Evolutionary conservation across 2,329 filamentous ascomycete species (phyloP).

Genomic region (Huntiella savannae): DNA sequence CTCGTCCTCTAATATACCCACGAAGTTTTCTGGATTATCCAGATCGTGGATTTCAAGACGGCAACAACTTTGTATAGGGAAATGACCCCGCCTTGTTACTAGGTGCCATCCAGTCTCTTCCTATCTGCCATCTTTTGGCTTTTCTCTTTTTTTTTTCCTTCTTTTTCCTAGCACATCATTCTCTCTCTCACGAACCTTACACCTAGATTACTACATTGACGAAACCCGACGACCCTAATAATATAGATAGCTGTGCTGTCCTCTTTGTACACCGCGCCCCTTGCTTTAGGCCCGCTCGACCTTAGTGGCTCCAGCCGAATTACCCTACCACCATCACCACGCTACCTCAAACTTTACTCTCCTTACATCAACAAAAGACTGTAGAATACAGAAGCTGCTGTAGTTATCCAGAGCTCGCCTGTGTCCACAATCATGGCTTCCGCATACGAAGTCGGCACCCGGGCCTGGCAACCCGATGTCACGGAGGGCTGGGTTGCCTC

Average conservation of each 20-base stretch:
- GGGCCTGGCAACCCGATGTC: conserved; percentile 94
- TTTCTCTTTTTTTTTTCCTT: conserved; percentile 3
- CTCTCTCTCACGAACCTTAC: neutral
- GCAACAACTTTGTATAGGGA: too few relatives aligned
- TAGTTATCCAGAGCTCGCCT: too few relatives aligned
- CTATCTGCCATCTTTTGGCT: neutral
- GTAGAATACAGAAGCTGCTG: too few relatives aligned
- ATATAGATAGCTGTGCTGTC: conserved; percentile 10
- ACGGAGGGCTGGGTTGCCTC: conserved; percentile 96
- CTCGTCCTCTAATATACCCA: neutral
- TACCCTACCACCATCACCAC: neutral
- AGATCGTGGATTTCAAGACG: too few relatives aligned
- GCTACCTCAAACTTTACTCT: neutral
- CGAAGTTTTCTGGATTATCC: too few relatives aligned
- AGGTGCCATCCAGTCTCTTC: neutral
- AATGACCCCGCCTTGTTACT: too few relatives aligned
- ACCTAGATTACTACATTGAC: conserved; percentile 1
- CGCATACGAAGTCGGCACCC: conserved; percentile 86
- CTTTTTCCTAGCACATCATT: conserved; percentile 6
- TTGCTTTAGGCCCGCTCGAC: neutral
- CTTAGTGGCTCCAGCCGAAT: neutral
- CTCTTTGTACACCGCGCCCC: conserved; percentile 3
- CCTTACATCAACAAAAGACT: too few relatives aligned
- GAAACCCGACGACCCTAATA: conserved; percentile 1
- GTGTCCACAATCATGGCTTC: conserved; percentile 50